A percentile compares a stretch with the other conserved stretches of the same genome.
Conservation (phyloP, 2,329 filamentous ascomycete species). For the Furcasterigmium sp. region DNA sequence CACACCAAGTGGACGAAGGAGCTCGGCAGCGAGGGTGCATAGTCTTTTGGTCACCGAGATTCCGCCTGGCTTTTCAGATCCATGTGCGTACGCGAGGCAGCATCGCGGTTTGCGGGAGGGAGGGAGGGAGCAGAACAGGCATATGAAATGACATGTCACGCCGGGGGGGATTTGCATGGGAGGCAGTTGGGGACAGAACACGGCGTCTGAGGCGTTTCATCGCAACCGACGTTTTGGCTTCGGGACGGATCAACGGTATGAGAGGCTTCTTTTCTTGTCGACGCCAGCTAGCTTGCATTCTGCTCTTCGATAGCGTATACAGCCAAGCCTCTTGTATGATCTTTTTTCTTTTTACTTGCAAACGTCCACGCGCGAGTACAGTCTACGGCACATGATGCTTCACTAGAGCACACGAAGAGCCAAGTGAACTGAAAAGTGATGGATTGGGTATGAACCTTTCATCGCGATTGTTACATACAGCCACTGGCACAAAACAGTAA, state of each 20-base stretch:
- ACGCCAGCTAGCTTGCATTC: not conserved
- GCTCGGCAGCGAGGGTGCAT: constrained; percentile 85
- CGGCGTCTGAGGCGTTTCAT: constrained; percentile 5
- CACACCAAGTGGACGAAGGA: constrained; percentile 94
- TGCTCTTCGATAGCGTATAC: constrained; percentile 1
- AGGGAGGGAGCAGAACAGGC: no score
- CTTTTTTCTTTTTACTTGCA: not conserved
- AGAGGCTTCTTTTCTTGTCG: not conserved
- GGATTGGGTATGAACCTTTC: constrained; percentile 5
- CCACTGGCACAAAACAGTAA: not conserved
- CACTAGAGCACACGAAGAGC: no score
- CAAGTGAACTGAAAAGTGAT: not conserved
- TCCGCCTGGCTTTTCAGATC: not conserved
- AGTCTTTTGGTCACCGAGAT: constrained; percentile 11
- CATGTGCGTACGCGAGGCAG: not conserved
- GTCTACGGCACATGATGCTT: no score
- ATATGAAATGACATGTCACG: not conserved
- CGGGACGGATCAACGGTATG: not conserved
- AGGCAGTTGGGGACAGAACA: constrained; percentile 1
- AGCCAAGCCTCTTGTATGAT: not conserved
- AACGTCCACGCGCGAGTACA: no score
- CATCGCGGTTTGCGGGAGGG: no score
- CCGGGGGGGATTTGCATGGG: no score
- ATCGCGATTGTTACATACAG: constrained; percentile 3
- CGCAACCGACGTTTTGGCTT: not conserved